Evolutionary conservation across 495 filamentous ascomycete species (phyloP), one percentile per base, ranked within the genome.

Genomic region (Penicillium ucsense): DNA sequence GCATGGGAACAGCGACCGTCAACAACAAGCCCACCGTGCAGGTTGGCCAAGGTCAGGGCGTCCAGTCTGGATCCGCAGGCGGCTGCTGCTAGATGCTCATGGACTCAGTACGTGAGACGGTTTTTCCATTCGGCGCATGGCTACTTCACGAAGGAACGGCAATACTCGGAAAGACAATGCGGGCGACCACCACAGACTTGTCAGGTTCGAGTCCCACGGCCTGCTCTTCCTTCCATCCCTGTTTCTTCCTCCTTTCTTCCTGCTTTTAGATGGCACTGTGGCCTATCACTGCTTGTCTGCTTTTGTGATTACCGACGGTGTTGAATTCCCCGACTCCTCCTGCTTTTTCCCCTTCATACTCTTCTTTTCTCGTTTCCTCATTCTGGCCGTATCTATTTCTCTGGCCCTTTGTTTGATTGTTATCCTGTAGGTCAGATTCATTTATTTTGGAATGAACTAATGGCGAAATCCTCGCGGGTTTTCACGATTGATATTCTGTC

Each of bases 11-110:
- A 49, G 87, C 89, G 28, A 90, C 89, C 49, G 88, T 89, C 70
- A 94, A 97, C 77, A 95, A 94, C 76, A 99, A 99, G 76, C 89
- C 90, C 45, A 94, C 88, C 50, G 89, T 99, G 62, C 88, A 94
- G 59, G 92, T 99, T 52, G 83, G 87, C 40, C 84, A 87, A 62
- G 94, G 94, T 56, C 88, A 92, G 66, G 89, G 91, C 60, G 90
- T 97, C 56, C 87, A 92, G 66, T 90, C 85, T 67, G 86, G 86
- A 57, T 88, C 87, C 47, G 85, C 81, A 54, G 82, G 86, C 56
- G 88, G 90, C 57, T 99, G 92, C 81, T 99, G 92, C 76, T 99
- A 95, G 72, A 77, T 52, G 50, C 57, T 40, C 39, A 30, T 41
- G 28, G 39, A 30, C 8, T 6, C 30, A 39, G 31, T 40, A 40